phyloP scores from a whole-genome alignment of 163 green algal species.

The Chlorella variabilis region DNA sequence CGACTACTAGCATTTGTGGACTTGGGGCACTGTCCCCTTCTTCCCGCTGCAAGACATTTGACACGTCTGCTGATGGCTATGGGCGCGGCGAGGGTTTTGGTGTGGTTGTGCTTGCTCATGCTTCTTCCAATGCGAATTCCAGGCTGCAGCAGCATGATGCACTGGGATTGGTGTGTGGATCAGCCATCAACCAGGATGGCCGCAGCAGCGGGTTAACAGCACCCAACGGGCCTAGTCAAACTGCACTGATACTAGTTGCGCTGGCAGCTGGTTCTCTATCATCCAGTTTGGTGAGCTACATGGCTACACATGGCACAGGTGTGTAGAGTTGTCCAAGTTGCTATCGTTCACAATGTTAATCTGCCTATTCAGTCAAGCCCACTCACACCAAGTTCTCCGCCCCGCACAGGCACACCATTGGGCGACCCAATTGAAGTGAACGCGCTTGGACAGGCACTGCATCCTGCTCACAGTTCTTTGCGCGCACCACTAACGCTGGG shows the following conservation, averaged over 20 bases:
- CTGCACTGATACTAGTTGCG: conserved; percentile 61
- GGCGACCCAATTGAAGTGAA: conserved; percentile 71
- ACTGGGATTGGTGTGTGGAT: background rate
- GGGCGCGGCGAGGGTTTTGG: conserved; percentile 72
- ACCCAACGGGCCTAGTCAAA: conserved; percentile 64
- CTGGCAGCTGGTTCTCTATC: conserved; percentile 32
- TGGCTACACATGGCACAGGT: conserved; percentile 79
- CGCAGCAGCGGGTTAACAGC: conserved; percentile 80
- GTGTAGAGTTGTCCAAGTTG: background rate
- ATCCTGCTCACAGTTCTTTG: too few relatives aligned
- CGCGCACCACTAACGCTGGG: conserved; percentile 20
- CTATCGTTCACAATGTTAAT: background rate
- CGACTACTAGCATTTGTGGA: conserved; percentile 35
- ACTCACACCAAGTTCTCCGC: conserved; percentile 4
- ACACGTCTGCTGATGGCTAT: conserved; percentile 86
- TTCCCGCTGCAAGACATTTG: conserved; percentile 92
- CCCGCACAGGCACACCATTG: conserved; percentile 63
- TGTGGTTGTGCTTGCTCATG: background rate
- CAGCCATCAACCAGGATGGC: conserved; percentile 83
- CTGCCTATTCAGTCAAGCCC: background rate
- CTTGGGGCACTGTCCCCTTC: conserved; percentile 79
- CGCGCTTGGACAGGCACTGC: conserved; percentile 25
- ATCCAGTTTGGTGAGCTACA: conserved; percentile 31
- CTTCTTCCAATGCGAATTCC: background rate
- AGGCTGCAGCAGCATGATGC: background rate